Evolutionary conservation across 768 basidiomycete species (phyloP).

Genomic region (Russula olivacea): DNA sequence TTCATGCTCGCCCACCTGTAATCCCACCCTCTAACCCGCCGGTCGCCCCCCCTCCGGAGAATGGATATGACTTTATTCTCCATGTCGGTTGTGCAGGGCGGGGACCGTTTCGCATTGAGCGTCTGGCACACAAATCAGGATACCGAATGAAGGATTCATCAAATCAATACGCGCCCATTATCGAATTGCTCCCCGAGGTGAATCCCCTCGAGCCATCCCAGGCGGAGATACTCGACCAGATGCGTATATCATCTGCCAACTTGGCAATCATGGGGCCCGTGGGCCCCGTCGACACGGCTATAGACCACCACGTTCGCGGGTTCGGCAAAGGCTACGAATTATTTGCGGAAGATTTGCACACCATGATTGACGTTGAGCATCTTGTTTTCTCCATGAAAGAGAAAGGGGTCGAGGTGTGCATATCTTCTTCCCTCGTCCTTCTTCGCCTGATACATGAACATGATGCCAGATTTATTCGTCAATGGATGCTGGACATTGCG

Average conservation of each 20-base stretch:
- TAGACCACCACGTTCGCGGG: constrained; percentile 25
- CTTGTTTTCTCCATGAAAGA: constrained; percentile 49
- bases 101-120: constrained; percentile 62
- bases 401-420: constrained; percentile 43
- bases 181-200: constrained; percentile 30
- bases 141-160: constrained; percentile 66
- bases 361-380: constrained; percentile 48
- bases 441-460: neutral
- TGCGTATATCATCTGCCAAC: constrained; percentile 27
- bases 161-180: constrained; percentile 47
- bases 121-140: constrained; percentile 57
- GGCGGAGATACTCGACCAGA: constrained; percentile 39
- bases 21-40: constrained; percentile 26
- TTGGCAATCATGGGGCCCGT: constrained; percentile 11
- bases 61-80: constrained; percentile 65
- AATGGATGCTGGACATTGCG: constrained; percentile 69
- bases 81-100: constrained; percentile 69
- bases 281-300: constrained; percentile 12
- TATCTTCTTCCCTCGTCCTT: neutral
- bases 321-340: constrained; percentile 41
- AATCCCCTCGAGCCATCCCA: constrained; percentile 23
- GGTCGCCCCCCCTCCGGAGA: constrained; percentile 38
- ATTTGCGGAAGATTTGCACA: constrained; percentile 47
- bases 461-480: constrained; percentile 57
- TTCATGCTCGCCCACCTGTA: constrained; percentile 57